Evolutionary conservation across 768 basidiomycete species (phyloP), one percentile per base, ranked within the genome.

Genomic region (Hemileccinum rubropunctum): DNA sequence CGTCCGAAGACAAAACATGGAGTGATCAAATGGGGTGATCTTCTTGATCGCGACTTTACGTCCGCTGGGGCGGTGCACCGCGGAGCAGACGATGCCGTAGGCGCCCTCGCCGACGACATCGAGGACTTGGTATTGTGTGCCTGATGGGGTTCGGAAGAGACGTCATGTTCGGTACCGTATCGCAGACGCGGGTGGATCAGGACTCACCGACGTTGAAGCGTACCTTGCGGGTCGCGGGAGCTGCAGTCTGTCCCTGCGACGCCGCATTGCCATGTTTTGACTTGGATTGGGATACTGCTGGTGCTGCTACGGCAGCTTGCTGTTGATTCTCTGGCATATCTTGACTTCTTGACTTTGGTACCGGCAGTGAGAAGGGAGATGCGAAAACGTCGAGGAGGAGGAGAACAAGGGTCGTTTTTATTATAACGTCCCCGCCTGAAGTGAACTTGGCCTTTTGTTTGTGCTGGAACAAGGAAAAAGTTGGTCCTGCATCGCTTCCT

Each of bases 11-110:
- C 90, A 91, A 73, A 94, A 95, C 90, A 95, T 92, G 50, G 92
- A 86, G 64, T 95, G 93, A 66, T 95, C 94, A 59, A 95, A 97
- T 6, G 93, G 93, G 0, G 88, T 84, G 71, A 97, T 93, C 73
- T 91, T 91, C 78, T 97, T 97, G 77, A 97, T 94, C 47, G 95
- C 95, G 53, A 98, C 95, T 69, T 92, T 92, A 51, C 91, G 86
- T 45, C 86, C 84, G 45, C 88, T 90, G 2, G 91, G 86, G 53
- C 82, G 68, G 65, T 98, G 94, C 3, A 94, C 74, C 5, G 95
- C 95, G 20, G 94, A 95, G 70, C 90, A 93, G 52, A 98, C 95
- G 62, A 95, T 89, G 44, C 95, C 95, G 64, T 95, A 95, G 45
- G 93, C 93, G 21, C 93, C 90, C 66, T 92, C 90, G 42, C 90